Evolutionary conservation across 805 yeast species (phyloP), one percentile per base, ranked within the genome.

Genomic region (Ogataea salicorniae): DNA sequence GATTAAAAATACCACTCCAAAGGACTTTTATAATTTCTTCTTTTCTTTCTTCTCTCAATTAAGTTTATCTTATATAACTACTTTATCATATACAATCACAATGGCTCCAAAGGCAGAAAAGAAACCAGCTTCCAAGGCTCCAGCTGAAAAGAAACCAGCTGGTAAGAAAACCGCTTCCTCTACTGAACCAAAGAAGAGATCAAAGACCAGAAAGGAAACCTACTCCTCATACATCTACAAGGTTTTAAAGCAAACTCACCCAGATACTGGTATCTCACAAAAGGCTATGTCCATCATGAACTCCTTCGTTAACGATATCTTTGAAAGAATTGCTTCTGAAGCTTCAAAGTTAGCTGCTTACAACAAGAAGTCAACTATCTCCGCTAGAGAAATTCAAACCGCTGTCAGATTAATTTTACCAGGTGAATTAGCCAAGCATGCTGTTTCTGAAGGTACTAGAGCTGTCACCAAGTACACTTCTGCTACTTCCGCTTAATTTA

Each of bases 241-340:
- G 77, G 97, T 91, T 60, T 85, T 92, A 72, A 91, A 91, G 77
- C 97, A 92, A 81, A 91, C 97, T 55, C 98, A 92, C 77, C 98
- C 97, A 74, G 97, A 92, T 74, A 92, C 98, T 56, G 98, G 97
- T 88, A 92, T 92, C 72, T 91, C 98, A 64, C 96, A 90, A 77
- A 87, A 89, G 72, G 96, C 98, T 58, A 92, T 92, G 96, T 89
- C 96, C 59, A 92, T 92, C 73, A 84, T 92, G 92, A 92, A 92
- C 87, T 92, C 97, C 39, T 92, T 92, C 64, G 97, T 92, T 63
- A 91, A 90, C 77, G 97, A 92, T 76, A 89, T 91, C 70, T 92
- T 91, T 70, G 97, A 91, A 80, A 91, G 98, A 81, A 87, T 92
- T 65, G 97, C 97, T 63, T 75, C 92, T 64, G 97, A 91, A 79